These are phyloP conservation scores for Nephelium lappaceum DNA, from an alignment of 345 rosid species.

Conservation along the genomic window DNA sequence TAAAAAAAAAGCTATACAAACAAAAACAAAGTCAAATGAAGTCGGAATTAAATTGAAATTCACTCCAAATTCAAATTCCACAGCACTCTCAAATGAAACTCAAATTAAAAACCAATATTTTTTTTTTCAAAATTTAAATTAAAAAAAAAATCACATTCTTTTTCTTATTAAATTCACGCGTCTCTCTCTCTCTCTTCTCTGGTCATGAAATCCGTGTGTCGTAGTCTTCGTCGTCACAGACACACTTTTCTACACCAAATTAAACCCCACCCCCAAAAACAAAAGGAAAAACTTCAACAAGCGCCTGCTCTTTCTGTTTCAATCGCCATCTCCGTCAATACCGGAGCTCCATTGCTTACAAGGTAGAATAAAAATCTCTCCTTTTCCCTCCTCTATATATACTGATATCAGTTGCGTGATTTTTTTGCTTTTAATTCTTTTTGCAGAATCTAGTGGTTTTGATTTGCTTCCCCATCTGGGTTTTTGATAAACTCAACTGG, in stretches of 20 bases:
- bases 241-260: constrained; percentile 1
- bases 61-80: constrained; percentile 44
- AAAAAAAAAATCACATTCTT: neutral
- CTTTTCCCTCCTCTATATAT: neutral
- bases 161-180: constrained; percentile 46
- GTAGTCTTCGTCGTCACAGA: constrained; percentile 34
- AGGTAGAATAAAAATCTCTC: constrained; percentile 9
- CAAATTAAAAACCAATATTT: neutral
- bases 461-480: constrained; percentile 21
- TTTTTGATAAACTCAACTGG: constrained; percentile 21
- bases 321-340: constrained; percentile 32
- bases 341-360: constrained; percentile 9
- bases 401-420: neutral
- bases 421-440: constrained; percentile 6
- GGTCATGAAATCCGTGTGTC: constrained; percentile 61
- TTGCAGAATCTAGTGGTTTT: constrained; percentile 32
- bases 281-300: neutral
- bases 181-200: constrained; percentile 23
- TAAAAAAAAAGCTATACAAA: too few relatives aligned
- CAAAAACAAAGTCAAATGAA: constrained; percentile 46
- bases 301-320: constrained; percentile 32
- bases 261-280: too few relatives aligned
- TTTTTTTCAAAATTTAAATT: neutral
- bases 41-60: constrained; percentile 87
- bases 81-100: neutral